phyloP scores from a whole-genome alignment of 805 yeast genomes.

The Cyberlindnera samutprakarnensis region DNA sequence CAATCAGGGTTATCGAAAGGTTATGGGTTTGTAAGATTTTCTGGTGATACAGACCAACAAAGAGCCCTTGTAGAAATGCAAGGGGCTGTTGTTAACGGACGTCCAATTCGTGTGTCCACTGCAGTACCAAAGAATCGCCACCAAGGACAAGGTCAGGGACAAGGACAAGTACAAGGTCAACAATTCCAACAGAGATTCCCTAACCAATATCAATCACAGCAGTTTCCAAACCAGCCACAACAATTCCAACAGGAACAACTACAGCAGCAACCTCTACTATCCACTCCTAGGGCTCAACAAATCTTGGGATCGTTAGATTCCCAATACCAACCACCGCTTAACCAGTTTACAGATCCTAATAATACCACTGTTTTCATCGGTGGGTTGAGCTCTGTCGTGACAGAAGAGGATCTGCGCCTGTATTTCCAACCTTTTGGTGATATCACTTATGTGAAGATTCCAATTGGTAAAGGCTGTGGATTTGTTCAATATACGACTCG shows the following conservation, averaged over 20 bases:
- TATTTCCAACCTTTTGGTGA: conserved; percentile 65
- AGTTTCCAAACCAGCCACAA: conserved; percentile 12
- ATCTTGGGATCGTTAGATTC: conserved; percentile 18
- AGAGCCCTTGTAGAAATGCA: conserved; percentile 76
- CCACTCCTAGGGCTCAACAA: conserved; percentile 20
- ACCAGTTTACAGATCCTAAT: conserved; percentile 69
- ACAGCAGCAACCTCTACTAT: conserved; percentile 5
- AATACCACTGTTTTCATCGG: conserved; percentile 72
- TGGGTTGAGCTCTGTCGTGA: conserved; percentile 50
- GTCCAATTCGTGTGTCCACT: conserved; percentile 72
- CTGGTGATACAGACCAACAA: conserved; percentile 56
- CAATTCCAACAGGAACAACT: conserved; percentile 13
- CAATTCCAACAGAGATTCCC: conserved; percentile 6
- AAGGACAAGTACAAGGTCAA: conserved; percentile 8
- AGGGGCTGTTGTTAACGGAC: conserved; percentile 60
- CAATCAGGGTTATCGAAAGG: conserved; percentile 68
- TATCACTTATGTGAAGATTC: conserved; percentile 71
- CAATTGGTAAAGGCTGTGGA: conserved; percentile 72
- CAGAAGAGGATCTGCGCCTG: conserved; percentile 53
- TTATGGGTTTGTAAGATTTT: conserved; percentile 83
- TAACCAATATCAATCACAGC: conserved; percentile 6
- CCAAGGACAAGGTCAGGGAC: conserved; percentile 8
- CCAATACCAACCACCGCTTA: conserved; percentile 47
- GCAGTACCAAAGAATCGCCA: conserved; percentile 47
- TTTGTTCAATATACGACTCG: conserved; percentile 77